Evolutionary conservation across 2,329 filamentous ascomycete genomes (phyloP), one percentile per base, ranked within the genome.

Genomic region (Aspergillus ochraceus): DNA sequence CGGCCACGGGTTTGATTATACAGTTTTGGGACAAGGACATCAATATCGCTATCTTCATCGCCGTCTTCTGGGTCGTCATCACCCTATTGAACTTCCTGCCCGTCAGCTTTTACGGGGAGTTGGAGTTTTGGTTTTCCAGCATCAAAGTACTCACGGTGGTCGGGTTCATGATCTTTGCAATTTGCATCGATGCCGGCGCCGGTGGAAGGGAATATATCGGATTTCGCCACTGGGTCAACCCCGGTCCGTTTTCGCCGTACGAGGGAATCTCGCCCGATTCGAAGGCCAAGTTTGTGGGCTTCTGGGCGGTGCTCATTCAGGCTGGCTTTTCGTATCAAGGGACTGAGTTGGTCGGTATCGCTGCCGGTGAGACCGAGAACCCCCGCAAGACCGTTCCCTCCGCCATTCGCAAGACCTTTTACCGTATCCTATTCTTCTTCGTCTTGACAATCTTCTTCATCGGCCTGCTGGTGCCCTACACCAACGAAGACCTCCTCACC

Each of bases 71-170:
- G 84, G 81, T 87, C 32, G 72, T 89, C 36, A 89, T 93, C 69
- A 88, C 87, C 0, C 79, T 80, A 1, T 71, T 89, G 69, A 92
- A 93, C 75, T 86, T 90, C 71, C 73, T 92, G 39, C 89, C 89
- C 2, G 86, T 93, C 49, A 83, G 84, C 54, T 86, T 86, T 65
- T 93, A 91, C 65, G 90, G 90, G 45, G 89, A 93, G 70, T 80
- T 91, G 29, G 91, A 94, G 72, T 91, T 92, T 76, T 92, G 88
- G 84, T 87, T 93, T 66, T 87, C 89, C 6, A 85, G 82, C 59
- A 86, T 94, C 80, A 94, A 94, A 75, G 88, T 93, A 58, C 69
- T 92, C 54, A 90, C 89, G 29, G 85, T 92, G 46, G 57, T 90
- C 45, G 89, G 89, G 42, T 91, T 92, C 79, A 83, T 91, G 79